Conservation (phyloP, 371 early-diverging fungal genomes). For the Actinomortierella ambigua region DNA sequence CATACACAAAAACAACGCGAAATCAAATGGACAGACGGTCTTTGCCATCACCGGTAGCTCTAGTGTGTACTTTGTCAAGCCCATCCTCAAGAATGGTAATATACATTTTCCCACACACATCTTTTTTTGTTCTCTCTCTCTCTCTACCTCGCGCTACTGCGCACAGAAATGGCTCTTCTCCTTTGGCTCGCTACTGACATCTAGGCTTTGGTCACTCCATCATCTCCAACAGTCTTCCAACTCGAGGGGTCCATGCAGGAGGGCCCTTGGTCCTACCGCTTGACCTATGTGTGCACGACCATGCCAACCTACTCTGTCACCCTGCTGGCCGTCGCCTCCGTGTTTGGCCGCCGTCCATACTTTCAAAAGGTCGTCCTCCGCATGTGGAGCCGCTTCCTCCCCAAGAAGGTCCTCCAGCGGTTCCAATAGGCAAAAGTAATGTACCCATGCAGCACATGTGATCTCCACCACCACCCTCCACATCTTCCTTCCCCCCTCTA, state of each 20-base stretch:
- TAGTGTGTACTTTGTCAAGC: constrained; percentile 53
- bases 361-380: constrained; percentile 52
- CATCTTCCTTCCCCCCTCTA: no score
- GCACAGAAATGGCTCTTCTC: not conserved
- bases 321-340: constrained; percentile 50
- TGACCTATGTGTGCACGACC: constrained; percentile 52
- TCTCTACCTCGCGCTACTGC: no score
- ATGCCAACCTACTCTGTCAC: constrained; percentile 54
- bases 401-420: constrained; percentile 40
- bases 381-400: constrained; percentile 60
- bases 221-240: constrained; percentile 14
- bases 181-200: not conserved
- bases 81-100: constrained; percentile 47
- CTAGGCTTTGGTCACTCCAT: not conserved
- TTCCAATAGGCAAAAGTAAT: constrained; percentile 19
- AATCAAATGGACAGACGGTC: no score
- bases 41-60: constrained; percentile 61
- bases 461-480: no score
- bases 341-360: constrained; percentile 52
- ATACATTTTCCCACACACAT: no score
- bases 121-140: no score
- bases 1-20: no score
- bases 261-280: constrained; percentile 57
- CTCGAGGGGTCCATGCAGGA: constrained; percentile 49
- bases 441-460: no score